Evolutionary conservation across 2,329 filamentous ascomycete species (phyloP).

Genomic region (Orbilia ellipsospora): DNA sequence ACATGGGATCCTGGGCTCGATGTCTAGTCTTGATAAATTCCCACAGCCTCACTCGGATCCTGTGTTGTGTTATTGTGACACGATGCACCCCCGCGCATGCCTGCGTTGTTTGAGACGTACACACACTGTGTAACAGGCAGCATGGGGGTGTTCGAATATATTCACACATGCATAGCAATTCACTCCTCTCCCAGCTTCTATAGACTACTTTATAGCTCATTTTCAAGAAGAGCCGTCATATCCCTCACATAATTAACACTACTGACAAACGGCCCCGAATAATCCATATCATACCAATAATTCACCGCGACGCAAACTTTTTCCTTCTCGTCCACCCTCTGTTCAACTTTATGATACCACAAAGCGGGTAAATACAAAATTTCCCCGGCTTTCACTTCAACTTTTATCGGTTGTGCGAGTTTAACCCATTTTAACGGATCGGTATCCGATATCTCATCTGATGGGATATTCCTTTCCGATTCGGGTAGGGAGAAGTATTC

Average conservation of each 20-base stretch:
- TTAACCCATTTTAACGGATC: conserved; percentile 69
- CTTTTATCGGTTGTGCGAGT: conserved; percentile 71
- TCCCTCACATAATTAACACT: conserved; percentile 67
- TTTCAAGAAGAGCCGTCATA: conserved; percentile 15
- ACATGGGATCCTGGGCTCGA: no score
- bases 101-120: no score
- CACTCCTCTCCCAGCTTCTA: no score
- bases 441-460: conserved; percentile 60
- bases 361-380: conserved; percentile 84
- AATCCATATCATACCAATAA: conserved; percentile 89
- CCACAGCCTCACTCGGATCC: no score
- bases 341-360: conserved; percentile 87
- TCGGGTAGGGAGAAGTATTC: conserved; percentile 41
- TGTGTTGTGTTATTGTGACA: no score
- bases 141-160: no score
- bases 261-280: conserved; percentile 75
- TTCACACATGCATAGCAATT: no score
- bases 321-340: conserved; percentile 72
- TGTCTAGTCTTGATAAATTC: no score
- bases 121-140: no score
- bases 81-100: no score
- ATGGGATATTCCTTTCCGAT: neutral
- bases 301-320: conserved; percentile 82
- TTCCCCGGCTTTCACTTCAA: conserved; percentile 77
- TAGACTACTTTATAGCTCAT: no score